Percentiles rank a stretch among this genome's conserved stretches.
These are phyloP conservation scores for Aspergillus diversus DNA, from an alignment of 495 filamentous ascomycete species.

Conservation along the genomic window DNA sequence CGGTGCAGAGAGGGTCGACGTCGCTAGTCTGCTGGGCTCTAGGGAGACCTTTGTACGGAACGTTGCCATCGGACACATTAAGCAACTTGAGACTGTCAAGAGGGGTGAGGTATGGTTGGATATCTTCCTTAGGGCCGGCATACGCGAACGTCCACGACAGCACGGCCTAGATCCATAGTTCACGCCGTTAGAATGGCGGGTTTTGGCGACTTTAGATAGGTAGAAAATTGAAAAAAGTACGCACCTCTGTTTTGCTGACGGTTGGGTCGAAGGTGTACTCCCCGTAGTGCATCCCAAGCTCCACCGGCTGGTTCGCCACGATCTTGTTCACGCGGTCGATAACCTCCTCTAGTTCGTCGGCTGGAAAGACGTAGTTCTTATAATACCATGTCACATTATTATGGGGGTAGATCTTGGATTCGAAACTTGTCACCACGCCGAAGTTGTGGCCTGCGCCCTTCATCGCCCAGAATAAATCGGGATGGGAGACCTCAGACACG, in stretches of 20 bases:
- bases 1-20: too few relatives aligned
- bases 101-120: background rate
- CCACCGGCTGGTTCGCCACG: constrained; percentile 2
- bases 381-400: constrained; percentile 8
- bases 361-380: background rate
- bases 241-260: background rate
- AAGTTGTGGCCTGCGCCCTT: constrained; percentile 24
- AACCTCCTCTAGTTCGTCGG: too few relatives aligned
- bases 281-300: constrained; percentile 12
- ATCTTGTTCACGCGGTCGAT: constrained; percentile 9
- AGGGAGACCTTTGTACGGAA: too few relatives aligned
- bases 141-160: constrained; percentile 8
- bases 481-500: background rate
- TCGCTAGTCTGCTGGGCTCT: too few relatives aligned
- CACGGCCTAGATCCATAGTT: background rate
- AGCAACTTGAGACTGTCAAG: constrained; percentile 6
- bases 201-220: too few relatives aligned
- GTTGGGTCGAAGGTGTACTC: background rate
- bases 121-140: constrained; percentile 2
- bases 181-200: too few relatives aligned
- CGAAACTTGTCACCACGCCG: constrained; percentile 22
- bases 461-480: constrained; percentile 22
- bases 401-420: constrained; percentile 14
- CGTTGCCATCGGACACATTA: background rate
- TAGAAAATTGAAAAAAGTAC: too few relatives aligned